Base-by-base conservation (phyloP, 257 asterid genomes). In the Craterostigma plantagineum region DNA sequence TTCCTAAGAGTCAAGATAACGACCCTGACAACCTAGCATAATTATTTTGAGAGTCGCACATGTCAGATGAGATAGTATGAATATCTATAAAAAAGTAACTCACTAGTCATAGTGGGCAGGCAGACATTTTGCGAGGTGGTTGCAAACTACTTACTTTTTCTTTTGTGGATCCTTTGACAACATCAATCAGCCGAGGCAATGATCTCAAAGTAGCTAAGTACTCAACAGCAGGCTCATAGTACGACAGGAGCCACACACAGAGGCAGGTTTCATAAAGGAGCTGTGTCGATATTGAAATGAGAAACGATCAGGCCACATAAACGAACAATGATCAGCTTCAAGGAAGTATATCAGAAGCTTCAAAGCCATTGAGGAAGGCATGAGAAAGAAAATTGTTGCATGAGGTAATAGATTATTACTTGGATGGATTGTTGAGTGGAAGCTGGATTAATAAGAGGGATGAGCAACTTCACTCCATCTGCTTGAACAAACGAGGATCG, bases 391-490 rank as follows among this genome's bases (percentile, higher is more conserved):
- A 6, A 23, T 23, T 23, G n/a, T 35, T 16, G 33, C n/a, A n/a
- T n/a, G n/a, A n/a, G n/a, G n/a, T n/a, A n/a, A n/a, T n/a, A n/a
- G n/a, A n/a, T n/a, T n/a, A n/a, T n/a, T 59, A 83, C 95, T 82
- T 83, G 95, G 47, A 68, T 76, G 50, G 95, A 79, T 67, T 83
- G 95, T 63, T 79, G 95, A 53, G 75, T 75, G 42, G 95, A 83
- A 42, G 82, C 91, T 52, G 95, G 92, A 60, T 80, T 52, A 51
- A 83, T 83, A 18, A 76, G 59, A 44, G 92, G 95, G 60, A 73
- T 63, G 47, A 83, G 76, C 65, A 83, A 57, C 73, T 73, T 79
- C 35, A 83, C 91, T 50, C 95, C 95, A 65, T 75, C 83, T 49
- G 52, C 72, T 73, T 79, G 91, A 73, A 83, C 92, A 63, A 83